phyloP scores from a whole-genome alignment of 2,329 filamentous ascomycete genomes.

The Cercospora beticola region DNA sequence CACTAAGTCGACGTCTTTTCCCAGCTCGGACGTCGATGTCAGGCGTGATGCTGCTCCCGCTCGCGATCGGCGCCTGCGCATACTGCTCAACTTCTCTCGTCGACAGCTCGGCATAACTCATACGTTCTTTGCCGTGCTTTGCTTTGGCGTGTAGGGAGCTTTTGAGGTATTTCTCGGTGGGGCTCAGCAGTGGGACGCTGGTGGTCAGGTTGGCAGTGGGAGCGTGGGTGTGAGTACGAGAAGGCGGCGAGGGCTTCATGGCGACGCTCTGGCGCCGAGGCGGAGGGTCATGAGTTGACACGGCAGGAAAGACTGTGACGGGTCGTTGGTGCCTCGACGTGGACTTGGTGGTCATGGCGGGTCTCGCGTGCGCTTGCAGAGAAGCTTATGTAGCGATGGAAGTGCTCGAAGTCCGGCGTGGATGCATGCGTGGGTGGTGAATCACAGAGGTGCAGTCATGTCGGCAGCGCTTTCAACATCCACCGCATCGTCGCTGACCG shows the following conservation, averaged over 20 bases:
- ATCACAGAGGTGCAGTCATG: not conserved
- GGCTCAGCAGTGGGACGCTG: not conserved
- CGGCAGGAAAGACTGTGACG: not conserved
- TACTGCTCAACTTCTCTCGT: not conserved
- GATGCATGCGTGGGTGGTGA: not conserved
- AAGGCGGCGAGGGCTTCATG: not conserved
- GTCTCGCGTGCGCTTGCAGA: not conserved
- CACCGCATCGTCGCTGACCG: not conserved
- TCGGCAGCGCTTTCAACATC: not conserved
- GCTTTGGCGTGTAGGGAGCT: not conserved
- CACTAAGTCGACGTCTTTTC: slow-evolving; percentile 6
- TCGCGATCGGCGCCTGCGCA: not conserved
- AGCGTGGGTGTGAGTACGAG: not conserved
- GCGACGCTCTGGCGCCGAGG: not conserved
- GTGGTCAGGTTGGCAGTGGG: not conserved
- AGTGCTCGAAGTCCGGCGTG: not conserved
- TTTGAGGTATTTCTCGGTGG: not conserved
- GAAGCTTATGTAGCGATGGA: not conserved
- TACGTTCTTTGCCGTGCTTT: not conserved
- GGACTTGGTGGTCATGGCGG: not conserved
- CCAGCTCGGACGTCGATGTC: not conserved
- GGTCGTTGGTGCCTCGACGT: not conserved
- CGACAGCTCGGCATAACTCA: not conserved
- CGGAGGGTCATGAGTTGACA: not conserved
- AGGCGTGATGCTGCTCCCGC: not conserved